Conservation (phyloP, 805 yeast genomes). For the Cyberlindnera samutprakarnensis region DNA sequence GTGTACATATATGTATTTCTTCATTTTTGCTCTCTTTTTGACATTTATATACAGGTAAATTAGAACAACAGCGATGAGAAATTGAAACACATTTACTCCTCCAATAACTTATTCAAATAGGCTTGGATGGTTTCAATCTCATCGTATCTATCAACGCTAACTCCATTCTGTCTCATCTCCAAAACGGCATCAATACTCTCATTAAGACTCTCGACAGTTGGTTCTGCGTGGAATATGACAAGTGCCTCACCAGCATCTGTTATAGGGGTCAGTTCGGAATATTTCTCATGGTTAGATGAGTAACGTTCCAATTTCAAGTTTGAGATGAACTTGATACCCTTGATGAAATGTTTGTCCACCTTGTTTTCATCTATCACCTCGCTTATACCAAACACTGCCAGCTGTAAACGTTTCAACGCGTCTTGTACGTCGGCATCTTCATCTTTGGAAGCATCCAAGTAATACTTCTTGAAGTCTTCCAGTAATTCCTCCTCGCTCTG, state of each 20-base stretch:
- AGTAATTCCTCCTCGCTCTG: conserved; percentile 41
- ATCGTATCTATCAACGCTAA: conserved; percentile 24
- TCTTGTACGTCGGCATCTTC: conserved; percentile 57
- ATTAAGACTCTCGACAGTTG: conserved; percentile 30
- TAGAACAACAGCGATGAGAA: too few relatives aligned
- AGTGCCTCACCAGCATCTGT: conserved; percentile 37
- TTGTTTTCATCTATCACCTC: conserved; percentile 49
- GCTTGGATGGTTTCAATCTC: conserved; percentile 29
- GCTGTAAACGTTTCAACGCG: conserved; percentile 70
- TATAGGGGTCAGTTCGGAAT: conserved; percentile 21
- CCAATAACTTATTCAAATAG: conserved; percentile 16
- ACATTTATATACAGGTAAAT: too few relatives aligned
- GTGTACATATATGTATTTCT: too few relatives aligned
- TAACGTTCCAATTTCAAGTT: conserved; percentile 56
- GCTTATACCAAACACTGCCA: conserved; percentile 80
- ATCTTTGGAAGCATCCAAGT: conserved; percentile 45
- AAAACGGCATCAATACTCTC: conserved; percentile 34
- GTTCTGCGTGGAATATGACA: conserved; percentile 38
- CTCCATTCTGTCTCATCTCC: conserved; percentile 38
- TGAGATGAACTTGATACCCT: conserved; percentile 67
- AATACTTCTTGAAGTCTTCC: conserved; percentile 48
- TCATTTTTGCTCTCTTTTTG: too few relatives aligned
- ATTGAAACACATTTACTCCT: too few relatives aligned
- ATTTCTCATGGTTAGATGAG: conserved; percentile 32
- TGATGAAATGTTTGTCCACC: conserved; percentile 50